A percentile compares a stretch with the other conserved stretches of the same genome.
Conservation (phyloP, 495 filamentous ascomycete genomes). For the Penicillium coprophilum region DNA sequence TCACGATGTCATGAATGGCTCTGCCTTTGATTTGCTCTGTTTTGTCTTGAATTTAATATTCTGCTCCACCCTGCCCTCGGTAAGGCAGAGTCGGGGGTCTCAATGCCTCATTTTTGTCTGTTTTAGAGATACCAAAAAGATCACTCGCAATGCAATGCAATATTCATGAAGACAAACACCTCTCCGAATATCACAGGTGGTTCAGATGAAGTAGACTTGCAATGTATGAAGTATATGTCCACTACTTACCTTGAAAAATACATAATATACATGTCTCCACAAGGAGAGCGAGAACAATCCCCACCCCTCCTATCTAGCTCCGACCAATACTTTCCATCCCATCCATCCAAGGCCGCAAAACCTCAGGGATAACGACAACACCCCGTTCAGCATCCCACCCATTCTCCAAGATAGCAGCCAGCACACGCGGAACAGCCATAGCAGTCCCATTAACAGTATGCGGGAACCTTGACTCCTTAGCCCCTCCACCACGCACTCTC, state of each 20-base stretch:
- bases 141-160: background rate
- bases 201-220: background rate
- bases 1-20: constrained; percentile 25
- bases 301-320: background rate
- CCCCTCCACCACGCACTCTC: constrained; percentile 50
- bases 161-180: background rate
- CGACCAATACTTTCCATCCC: constrained; percentile 62
- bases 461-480: constrained; percentile 57
- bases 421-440: constrained; percentile 81
- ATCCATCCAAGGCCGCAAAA: constrained; percentile 78
- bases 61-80: background rate
- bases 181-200: background rate
- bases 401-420: constrained; percentile 92
- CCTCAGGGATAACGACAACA: constrained; percentile 71
- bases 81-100: background rate
- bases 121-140: constrained; percentile 3
- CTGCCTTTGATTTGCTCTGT: background rate
- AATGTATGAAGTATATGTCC: background rate
- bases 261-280: constrained; percentile 16
- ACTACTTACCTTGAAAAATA: background rate
- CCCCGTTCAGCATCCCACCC: constrained; percentile 71
- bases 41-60: background rate
- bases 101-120: constrained; percentile 2
- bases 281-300: background rate
- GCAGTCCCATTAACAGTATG: constrained; percentile 95